Evolutionary conservation across 2,329 filamentous ascomycete genomes (phyloP).

Genomic region (Botryosphaeria dothidea): DNA sequence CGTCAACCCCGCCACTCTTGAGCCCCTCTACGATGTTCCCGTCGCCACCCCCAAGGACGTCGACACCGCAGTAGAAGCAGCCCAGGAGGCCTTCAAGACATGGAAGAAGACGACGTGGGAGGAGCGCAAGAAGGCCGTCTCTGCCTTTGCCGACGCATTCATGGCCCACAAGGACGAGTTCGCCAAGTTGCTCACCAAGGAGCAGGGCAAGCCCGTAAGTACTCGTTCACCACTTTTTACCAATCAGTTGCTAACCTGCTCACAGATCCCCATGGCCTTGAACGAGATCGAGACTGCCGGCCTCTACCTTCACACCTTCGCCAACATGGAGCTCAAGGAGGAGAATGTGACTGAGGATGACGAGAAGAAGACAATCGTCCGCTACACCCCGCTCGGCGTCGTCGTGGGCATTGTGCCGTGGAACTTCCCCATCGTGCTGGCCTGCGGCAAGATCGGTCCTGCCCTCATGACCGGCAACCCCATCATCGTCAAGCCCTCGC

Average conservation of each 20-base stretch:
- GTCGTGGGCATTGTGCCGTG: slow-evolving; percentile 43
- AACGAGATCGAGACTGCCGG: slow-evolving; percentile 24
- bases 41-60: slow-evolving; percentile 49
- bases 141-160: slow-evolving; percentile 25
- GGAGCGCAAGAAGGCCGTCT: slow-evolving; percentile 25
- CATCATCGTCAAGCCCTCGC: slow-evolving; percentile 59
- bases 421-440: slow-evolving; percentile 55
- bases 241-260: neutral
- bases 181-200: slow-evolving; percentile 27
- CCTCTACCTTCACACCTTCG: slow-evolving; percentile 35
- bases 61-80: slow-evolving; percentile 49
- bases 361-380: slow-evolving; percentile 48
- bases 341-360: slow-evolving; percentile 46
- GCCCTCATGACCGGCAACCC: slow-evolving; percentile 59
- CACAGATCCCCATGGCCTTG: slow-evolving; percentile 23
- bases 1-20: slow-evolving; percentile 52
- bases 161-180: slow-evolving; percentile 24
- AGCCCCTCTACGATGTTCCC: slow-evolving; percentile 50
- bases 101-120: slow-evolving; percentile 39
- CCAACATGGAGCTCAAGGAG: slow-evolving; percentile 35
- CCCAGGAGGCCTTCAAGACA: slow-evolving; percentile 43
- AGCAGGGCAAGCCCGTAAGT: slow-evolving; percentile 29
- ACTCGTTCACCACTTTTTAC: neutral
- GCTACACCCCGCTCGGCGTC: slow-evolving; percentile 48
- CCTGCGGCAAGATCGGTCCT: slow-evolving; percentile 56